Evolutionary conservation across 2,329 filamentous ascomycete species (phyloP), one percentile per base, ranked within the genome.

Genomic region (Dissoconium aciculare): DNA sequence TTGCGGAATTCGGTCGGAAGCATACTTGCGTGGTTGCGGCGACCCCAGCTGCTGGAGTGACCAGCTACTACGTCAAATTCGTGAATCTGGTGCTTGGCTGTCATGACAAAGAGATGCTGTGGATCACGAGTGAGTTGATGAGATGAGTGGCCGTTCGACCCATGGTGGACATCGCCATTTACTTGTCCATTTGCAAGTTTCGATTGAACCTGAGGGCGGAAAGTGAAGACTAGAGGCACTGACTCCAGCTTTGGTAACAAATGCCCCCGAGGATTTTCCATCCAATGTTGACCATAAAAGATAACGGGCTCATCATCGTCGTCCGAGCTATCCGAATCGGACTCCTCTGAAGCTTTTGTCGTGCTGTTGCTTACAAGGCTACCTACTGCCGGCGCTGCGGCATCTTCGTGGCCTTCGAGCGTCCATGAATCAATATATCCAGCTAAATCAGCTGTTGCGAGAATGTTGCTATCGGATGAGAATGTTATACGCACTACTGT

Each of bases 371-470:
- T 37, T 32, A 44, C 41, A 5, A 49, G 35, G 15, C 37, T 39
- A 26, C 56, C 57, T 15, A 61, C 51, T 17, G 59, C 51, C 21
- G 56, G 51, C 13, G 62, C 57, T 10, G 56, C 58, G 2, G 49
- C 40, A 41, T 71, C 66, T 43, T 68, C 62, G 37, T 67, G 54
- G 21, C 67, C 67, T 47, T 71, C 66, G 32, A 92, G 57, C 2
- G 83, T 59, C 80, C 85, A 98, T 11, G 77, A 83, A 50, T 95
- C 85, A 17, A 95, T 64, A 54, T 76, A 83, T 26, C 89, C 89
- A 26, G 78, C 75, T 31, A 94, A 57, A 52, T 94, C 87, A 28
- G 78, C 75, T 16, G 75, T 71, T 5, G 78, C 84, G 27, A 95
- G 60, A 39, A 92, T 70, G 41, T 69, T 73, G 50, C 80, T 82